phyloP scores from a whole-genome alignment of 2,329 filamentous ascomycete species.

The Alternaria ventricosa region DNA sequence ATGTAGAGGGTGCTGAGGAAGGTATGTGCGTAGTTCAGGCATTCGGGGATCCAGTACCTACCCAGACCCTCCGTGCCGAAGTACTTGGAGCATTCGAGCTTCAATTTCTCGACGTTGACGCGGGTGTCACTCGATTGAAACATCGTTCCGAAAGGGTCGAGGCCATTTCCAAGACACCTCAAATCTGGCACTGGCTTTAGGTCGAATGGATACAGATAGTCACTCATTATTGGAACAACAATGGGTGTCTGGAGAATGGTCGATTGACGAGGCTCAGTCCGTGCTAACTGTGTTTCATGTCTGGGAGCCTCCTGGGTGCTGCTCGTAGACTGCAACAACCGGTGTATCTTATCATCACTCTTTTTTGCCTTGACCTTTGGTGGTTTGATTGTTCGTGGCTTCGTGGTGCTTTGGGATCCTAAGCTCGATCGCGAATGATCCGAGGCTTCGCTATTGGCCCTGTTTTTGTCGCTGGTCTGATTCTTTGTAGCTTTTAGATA shows the following conservation, averaged over 20 bases:
- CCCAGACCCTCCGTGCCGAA: conserved; percentile 46
- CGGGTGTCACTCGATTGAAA: conserved; percentile 35
- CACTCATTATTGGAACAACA: conserved; percentile 21
- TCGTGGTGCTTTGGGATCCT: conserved; percentile 18
- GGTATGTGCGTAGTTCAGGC: conserved; percentile 41
- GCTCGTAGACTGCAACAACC: conserved; percentile 6
- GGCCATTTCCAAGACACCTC: conserved; percentile 35
- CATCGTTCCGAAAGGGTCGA: conserved; percentile 48
- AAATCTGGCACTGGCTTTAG: conserved; percentile 19
- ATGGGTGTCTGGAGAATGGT: conserved; percentile 30
- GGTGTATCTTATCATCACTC: background rate
- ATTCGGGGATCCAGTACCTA: conserved; percentile 43
- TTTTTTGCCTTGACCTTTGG: background rate
- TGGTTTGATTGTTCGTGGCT: conserved; percentile 7
- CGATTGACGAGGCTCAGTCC: conserved; percentile 11
- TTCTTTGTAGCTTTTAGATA: conserved; percentile 36
- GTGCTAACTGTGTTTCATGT: conserved; percentile 12
- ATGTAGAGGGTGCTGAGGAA: conserved; percentile 48
- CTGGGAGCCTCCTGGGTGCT: conserved; percentile 1
- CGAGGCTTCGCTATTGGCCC: conserved; percentile 27
- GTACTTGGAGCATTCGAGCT: conserved; percentile 42
- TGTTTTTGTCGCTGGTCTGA: conserved; percentile 6
- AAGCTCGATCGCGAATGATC: conserved; percentile 21
- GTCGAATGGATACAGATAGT: conserved; percentile 30
- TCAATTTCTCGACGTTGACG: conserved; percentile 43